Percentiles rank a stretch among this genome's conserved stretches.
These are phyloP conservation scores for Graphiopsis chlorocephala DNA, from an alignment of 2,329 filamentous ascomycete genomes.

Conservation along the genomic window DNA sequence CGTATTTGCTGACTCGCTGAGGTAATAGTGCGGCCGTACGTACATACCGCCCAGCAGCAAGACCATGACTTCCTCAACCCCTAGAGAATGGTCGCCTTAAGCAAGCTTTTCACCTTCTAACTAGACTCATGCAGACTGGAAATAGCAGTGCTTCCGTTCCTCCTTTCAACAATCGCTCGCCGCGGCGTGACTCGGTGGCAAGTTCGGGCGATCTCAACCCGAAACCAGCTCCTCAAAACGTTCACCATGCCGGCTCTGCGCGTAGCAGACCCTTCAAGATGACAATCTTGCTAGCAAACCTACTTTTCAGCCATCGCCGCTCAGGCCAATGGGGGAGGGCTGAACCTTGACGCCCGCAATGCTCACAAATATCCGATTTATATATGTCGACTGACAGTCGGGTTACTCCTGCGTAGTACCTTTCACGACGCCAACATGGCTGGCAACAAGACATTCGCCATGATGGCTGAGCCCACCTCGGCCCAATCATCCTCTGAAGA, in stretches of 20 bases:
- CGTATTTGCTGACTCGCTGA: background rate
- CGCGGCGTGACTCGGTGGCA: background rate
- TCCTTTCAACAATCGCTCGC: background rate
- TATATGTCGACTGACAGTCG: background rate
- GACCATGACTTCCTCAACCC: background rate
- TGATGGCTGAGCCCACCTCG: background rate
- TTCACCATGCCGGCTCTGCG: background rate
- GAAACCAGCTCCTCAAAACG: background rate
- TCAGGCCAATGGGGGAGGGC: background rate
- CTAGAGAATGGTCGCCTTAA: background rate
- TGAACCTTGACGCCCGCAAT: background rate
- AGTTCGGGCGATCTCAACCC: background rate
- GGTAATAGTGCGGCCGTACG: background rate
- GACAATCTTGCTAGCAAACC: background rate
- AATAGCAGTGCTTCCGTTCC: background rate
- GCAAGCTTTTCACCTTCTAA: background rate
- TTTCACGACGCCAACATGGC: background rate
- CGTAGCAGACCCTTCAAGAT: background rate
- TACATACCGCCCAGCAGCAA: background rate
- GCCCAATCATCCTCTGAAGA: background rate
- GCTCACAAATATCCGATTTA: background rate
- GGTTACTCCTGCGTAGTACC: background rate
- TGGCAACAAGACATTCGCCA: background rate
- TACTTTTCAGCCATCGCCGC: background rate
- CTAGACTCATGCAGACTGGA: background rate